These are phyloP conservation scores for Mimosa bimucronata DNA, from an alignment of 306 rosid genomes.

Conservation along the genomic window DNA sequence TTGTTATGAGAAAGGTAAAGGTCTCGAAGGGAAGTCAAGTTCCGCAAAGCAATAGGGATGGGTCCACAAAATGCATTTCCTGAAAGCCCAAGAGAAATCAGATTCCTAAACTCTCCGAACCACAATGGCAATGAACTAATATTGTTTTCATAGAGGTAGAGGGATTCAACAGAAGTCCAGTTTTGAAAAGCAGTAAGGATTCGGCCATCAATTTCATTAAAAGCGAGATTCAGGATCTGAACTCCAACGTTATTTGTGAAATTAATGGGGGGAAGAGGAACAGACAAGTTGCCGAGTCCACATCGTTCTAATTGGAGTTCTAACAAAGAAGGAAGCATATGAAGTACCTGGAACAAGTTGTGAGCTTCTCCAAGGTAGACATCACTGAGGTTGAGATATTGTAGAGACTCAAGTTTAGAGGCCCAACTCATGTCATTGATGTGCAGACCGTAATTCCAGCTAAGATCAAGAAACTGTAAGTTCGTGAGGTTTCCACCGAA, in stretches of 20 bases:
- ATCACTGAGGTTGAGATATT: background rate
- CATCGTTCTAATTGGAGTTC: background rate
- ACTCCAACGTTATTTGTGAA: background rate
- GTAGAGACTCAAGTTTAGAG: background rate
- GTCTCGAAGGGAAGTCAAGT: constrained; percentile 32
- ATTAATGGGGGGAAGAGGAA: background rate
- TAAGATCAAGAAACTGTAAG: constrained; percentile 8
- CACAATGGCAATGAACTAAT: background rate
- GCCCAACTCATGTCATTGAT: background rate
- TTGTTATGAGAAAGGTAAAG: no score
- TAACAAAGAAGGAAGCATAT: constrained; percentile 2
- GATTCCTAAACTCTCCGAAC: background rate
- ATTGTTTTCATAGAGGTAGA: background rate
- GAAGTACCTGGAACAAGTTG: constrained; percentile 8
- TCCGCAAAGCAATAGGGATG: constrained; percentile 1
- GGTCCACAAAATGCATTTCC: background rate
- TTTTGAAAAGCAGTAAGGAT: background rate
- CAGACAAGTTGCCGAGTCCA: background rate
- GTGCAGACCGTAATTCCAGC: background rate
- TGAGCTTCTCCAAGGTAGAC: background rate
- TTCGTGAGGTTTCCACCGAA: constrained; percentile 4
- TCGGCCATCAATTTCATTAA: background rate
- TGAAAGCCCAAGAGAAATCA: background rate
- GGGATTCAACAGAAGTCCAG: background rate
- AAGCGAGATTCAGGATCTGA: background rate